phyloP scores from a whole-genome alignment of 495 filamentous ascomycete species.

The Symbiotaphrina buchneri region DNA sequence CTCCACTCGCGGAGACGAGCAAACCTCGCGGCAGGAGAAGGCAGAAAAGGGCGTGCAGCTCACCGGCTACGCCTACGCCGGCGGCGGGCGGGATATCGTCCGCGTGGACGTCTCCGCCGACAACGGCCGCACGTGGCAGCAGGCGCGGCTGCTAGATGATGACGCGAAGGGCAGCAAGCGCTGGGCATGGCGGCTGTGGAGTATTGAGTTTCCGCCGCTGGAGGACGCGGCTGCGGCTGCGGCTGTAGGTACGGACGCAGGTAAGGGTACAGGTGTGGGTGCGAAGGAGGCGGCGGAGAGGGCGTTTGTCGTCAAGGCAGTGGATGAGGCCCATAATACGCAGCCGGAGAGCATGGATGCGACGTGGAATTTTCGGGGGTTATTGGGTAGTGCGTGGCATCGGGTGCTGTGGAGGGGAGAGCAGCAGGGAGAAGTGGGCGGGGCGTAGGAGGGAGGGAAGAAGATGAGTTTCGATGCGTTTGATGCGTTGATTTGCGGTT shows the following conservation, averaged over 20 bases:
- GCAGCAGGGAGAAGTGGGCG: no score
- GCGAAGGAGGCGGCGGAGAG: conserved; percentile 6
- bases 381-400: no score
- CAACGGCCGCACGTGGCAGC: conserved; percentile 24
- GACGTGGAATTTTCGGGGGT: conserved; percentile 21
- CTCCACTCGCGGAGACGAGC: conserved; percentile 12
- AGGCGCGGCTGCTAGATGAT: conserved; percentile 6
- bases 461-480: no score
- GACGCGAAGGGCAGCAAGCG: conserved; percentile 2
- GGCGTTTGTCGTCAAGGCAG: conserved; percentile 6
- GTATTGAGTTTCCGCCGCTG: conserved; percentile 3
- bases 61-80: conserved; percentile 34
- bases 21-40: conserved; percentile 7
- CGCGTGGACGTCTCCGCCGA: conserved; percentile 33
- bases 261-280: conserved; percentile 9
- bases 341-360: conserved; percentile 9
- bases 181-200: conserved; percentile 7
- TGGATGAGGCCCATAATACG: conserved; percentile 9
- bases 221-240: conserved; percentile 7
- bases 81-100: conserved; percentile 28
- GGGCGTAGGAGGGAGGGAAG: no score
- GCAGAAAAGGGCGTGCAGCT: conserved; percentile 12
- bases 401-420: no score
- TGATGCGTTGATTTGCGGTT: no score
- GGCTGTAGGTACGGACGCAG: conserved; percentile 9